These are phyloP conservation scores for Ilyonectria robusta DNA, from an alignment of 2,329 filamentous ascomycete genomes.

Conservation along the genomic window DNA sequence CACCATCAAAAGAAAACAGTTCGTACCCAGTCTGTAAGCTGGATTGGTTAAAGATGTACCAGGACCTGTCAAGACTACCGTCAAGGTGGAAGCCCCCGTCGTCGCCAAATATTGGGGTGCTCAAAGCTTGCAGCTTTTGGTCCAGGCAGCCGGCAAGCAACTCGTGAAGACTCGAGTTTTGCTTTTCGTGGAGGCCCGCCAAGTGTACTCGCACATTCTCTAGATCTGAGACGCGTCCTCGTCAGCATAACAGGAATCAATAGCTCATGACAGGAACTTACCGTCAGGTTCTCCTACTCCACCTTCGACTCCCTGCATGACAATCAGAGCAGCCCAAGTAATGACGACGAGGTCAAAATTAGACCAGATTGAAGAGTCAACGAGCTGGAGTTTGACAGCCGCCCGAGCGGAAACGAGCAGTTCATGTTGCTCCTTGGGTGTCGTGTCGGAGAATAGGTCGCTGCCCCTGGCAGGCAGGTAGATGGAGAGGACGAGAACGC, in stretches of 20 bases:
- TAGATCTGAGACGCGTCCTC: conserved; percentile 6
- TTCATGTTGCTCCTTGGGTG: conserved; percentile 57
- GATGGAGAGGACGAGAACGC: conserved; percentile 59
- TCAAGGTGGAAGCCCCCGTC: conserved; percentile 1
- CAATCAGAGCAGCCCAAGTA: conserved; percentile 60
- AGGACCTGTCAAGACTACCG: conserved; percentile 8
- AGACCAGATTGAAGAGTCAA: conserved; percentile 59
- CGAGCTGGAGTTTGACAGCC: conserved; percentile 56
- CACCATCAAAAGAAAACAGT: conserved; percentile 1
- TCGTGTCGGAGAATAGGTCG: conserved; percentile 55
- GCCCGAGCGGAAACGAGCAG: conserved; percentile 58
- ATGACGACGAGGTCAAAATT: conserved; percentile 62
- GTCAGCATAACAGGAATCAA: not conserved
- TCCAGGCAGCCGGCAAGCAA: not conserved
- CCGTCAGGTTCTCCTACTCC: conserved; percentile 56
- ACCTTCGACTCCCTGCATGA: conserved; percentile 58
- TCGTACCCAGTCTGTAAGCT: conserved; percentile 17
- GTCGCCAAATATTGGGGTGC: conserved; percentile 13
- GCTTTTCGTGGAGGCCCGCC: not conserved
- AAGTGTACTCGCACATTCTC: conserved; percentile 4
- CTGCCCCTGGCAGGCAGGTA: conserved; percentile 59
- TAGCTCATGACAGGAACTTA: conserved; percentile 23
- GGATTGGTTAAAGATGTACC: conserved; percentile 12
- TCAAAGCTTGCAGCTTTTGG: conserved; percentile 5
- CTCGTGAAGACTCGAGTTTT: conserved; percentile 2